Base-by-base conservation (phyloP, 2,329 filamentous ascomycete genomes). In the Macroventuria anomochaeta region DNA sequence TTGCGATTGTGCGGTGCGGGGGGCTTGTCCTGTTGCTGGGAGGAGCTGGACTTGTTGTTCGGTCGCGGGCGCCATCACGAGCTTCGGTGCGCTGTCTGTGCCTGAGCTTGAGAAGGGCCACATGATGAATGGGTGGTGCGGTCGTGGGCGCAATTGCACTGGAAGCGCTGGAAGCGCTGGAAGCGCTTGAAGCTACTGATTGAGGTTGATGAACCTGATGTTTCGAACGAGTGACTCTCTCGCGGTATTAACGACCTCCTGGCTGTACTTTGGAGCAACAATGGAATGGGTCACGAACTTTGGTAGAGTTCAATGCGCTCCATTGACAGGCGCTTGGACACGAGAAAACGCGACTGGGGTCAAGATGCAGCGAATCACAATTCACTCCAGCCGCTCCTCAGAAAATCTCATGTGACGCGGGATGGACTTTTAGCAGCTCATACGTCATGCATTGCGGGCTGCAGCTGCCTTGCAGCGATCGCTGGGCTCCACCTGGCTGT, bases 361-460 rank as follows among this genome's bases (percentile, higher is more conserved):
- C 29, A 57, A 54, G 52, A 44, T 56, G 50, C 55, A 51, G 55
- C 65, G 51, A 69, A 70, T 69, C 38, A 65, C 23, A 37, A 44
- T 15, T 13, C 38, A 55, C 58, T 57, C 20, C 56, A 54, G 59
- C 67, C 64, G 62, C 63, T 51, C 36, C 46, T 33, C 50, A 29
- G 21, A 3, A 13, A 29, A 38, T 46, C 61, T 58, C 66, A 67
- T 59, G 61, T 67, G 63, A 65, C 59, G 52, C 59, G 61, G 59
- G 46, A 57, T 53, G 37, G 57, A 58, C 42, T 55, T 36, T 55
- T 58, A 37, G 63, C 53, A 48, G 44, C 37, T 46, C 11, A 59
- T 68, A 74, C 71, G 71, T 74, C 71, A 74, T 72, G 68, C 65
- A 71, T 59, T 40, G 54, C 58, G 59, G 51, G 51, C 52, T 64